Evolutionary conservation across 805 yeast species (phyloP), one percentile per base, ranked within the genome.

Genomic region (Suhomyces sp.): DNA sequence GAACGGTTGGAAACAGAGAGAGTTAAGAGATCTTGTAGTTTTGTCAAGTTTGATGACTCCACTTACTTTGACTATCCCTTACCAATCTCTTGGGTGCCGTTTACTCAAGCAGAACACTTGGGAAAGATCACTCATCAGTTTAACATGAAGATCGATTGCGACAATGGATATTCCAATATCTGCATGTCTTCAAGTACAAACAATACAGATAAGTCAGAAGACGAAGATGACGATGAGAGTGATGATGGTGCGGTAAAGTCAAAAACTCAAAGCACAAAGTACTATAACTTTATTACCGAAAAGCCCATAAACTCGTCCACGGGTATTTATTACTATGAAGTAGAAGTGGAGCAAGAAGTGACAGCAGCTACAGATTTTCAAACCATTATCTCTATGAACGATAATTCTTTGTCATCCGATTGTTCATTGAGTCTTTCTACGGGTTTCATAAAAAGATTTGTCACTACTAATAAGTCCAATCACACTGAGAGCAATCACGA

Each of bases 321-420:
- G 2, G 79, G 80, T 1, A 55, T 76, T 1, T 76, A 63, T 57
- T 76, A 76, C 55, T 76, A 74, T 55, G 80, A 76, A 54, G 67
- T 72, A 4, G 70, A 68, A 51, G 62, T 74, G 10, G 64, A 59
- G 46, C 80, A 76, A 57, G 65, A 62, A 13, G 61, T 68, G 27
- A 66, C 76, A 2, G 60, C 56, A n/a, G 62, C 70, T 10, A 67
- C 76, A 0, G 61, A 62, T 36, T 62, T 57, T 56, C 64, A 61
- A 27, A 73, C 77, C 3, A 58, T 75, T 5, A 63, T 74, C 9
- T 62, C 66, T 12, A 64, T 70, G 47, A 66, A 66, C 49, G 78
- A 74, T 55, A 56, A 63, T 12, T 63, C 76, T 0, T 56, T 73
- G 1, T 69, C 76, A 7, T 63, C 73, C 0, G 67, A 64, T 7